Evolutionary conservation across 371 early-diverging fungal genomes (phyloP).

Genomic region (Mortierella sp.): DNA sequence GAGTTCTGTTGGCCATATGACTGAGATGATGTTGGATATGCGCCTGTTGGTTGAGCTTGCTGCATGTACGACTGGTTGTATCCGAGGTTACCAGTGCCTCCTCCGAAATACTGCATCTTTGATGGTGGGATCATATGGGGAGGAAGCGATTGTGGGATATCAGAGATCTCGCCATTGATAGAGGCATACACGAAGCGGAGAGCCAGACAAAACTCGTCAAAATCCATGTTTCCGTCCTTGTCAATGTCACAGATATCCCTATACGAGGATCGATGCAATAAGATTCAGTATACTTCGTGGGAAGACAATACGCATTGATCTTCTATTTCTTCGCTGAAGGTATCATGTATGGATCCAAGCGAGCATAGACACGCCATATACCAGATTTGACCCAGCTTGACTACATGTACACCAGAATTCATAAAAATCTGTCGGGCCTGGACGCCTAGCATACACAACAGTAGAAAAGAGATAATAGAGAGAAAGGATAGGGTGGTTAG

Average conservation of each 20-base stretch:
- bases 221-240: slow-evolving; percentile 89
- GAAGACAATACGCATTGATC: neutral
- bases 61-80: slow-evolving; percentile 38
- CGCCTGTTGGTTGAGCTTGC: slow-evolving; percentile 60
- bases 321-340: neutral
- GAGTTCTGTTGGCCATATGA: slow-evolving; percentile 19
- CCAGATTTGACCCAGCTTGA: slow-evolving; percentile 82
- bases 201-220: slow-evolving; percentile 91
- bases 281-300: neutral
- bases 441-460: slow-evolving; percentile 57
- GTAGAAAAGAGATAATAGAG: neutral
- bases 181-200: slow-evolving; percentile 82
- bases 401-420: slow-evolving; percentile 76
- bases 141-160: slow-evolving; percentile 69
- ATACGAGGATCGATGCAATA: neutral
- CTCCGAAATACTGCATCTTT: slow-evolving; percentile 64
- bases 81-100: slow-evolving; percentile 21
- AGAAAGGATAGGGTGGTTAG: neutral
- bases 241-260: slow-evolving; percentile 92
- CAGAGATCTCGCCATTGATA: slow-evolving; percentile 71
- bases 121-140: slow-evolving; percentile 64
- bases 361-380: slow-evolving; percentile 35
- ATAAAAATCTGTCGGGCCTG: slow-evolving; percentile 77
- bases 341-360: neutral
- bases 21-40: slow-evolving; percentile 37